Evolutionary conservation across 2,329 filamentous ascomycete genomes (phyloP).

Genomic region (Coniochaeta prunicola): DNA sequence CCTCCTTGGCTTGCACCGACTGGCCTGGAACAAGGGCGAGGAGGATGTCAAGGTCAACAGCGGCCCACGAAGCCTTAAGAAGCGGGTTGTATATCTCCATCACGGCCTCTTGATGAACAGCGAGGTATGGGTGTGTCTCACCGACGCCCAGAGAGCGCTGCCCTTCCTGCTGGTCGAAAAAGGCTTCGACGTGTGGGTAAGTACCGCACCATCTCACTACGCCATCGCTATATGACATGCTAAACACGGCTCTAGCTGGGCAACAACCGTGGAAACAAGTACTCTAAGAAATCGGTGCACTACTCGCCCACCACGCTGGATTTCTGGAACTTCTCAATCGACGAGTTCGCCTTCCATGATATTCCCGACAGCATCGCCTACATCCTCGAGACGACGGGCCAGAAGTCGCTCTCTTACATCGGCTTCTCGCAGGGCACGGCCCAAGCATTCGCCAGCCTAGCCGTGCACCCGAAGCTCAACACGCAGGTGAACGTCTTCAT

Average conservation of each 20-base stretch:
- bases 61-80: slow-evolving; percentile 59
- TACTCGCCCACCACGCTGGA: slow-evolving; percentile 64
- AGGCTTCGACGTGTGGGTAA: slow-evolving; percentile 92
- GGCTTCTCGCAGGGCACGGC: slow-evolving; percentile 97
- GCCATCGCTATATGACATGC: background rate
- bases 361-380: slow-evolving; percentile 94
- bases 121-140: slow-evolving; percentile 94
- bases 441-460: slow-evolving; percentile 88
- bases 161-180: slow-evolving; percentile 84
- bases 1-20: slow-evolving; percentile 78
- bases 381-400: slow-evolving; percentile 74
- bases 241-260: slow-evolving; percentile 54
- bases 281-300: slow-evolving; percentile 87
- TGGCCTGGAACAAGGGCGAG: slow-evolving; percentile 78
- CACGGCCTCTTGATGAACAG: slow-evolving; percentile 98
- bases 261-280: slow-evolving; percentile 98
- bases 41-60: slow-evolving; percentile 72
- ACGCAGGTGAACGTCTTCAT: slow-evolving; percentile 94
- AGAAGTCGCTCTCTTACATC: slow-evolving; percentile 85
- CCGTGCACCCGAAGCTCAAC: slow-evolving; percentile 88
- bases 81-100: slow-evolving; percentile 88
- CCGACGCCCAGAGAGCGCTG: slow-evolving; percentile 76
- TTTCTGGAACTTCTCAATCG: slow-evolving; percentile 98
- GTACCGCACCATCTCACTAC: slow-evolving; percentile 13
- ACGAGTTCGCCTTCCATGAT: slow-evolving; percentile 96